Base-by-base conservation (phyloP, 257 asterid genomes). In the Cruciata laevipes region DNA sequence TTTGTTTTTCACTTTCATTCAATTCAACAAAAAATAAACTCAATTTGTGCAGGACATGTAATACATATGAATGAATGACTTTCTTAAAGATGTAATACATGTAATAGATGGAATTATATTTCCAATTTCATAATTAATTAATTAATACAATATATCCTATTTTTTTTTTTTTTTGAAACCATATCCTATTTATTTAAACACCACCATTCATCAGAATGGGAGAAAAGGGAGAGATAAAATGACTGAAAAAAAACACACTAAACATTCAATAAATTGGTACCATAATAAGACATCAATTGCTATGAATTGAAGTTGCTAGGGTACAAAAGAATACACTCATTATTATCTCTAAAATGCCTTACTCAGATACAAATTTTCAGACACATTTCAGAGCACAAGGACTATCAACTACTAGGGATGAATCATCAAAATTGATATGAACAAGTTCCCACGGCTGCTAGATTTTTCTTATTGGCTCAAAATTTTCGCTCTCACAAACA, bases 401-500 rank as follows among this genome's bases (percentile, higher is more conserved):
- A 5, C 63, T 53, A 35, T 20, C 71, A 32, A 67, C 24, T 61
- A 67, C 24, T 61, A 53, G 44, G 62, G 37, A 35, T 56, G 47
- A 67, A 69, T 42, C 25, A 21, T 53, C 69, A 61, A 67, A 73
- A 73, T 16, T 51, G 69, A 21, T 51, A 74, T 61, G 21, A 42
- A 61, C 55, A 61, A 44, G 55, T 47, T 47, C 55, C 57, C 44
- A 47, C n/a, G 16, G 63, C 55, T 62, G 73, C 65, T n/a, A 68
- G 24, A 7, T 27, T 66, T 32, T 60, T 33, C 64, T 47, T 47
- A 16, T 66, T 16, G 21, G 27, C 76, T 35, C 73, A 24, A 61
- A 31, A 6, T 20, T 44, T n/a, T 51, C 63, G 12, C 67, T 44
- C 67, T 44, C 74, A 72, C 74, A 63, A 65, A 63, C 79, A 89